Base-by-base conservation (phyloP, 108 stramenopile genomes). In the Schizochytrium sp. region DNA sequence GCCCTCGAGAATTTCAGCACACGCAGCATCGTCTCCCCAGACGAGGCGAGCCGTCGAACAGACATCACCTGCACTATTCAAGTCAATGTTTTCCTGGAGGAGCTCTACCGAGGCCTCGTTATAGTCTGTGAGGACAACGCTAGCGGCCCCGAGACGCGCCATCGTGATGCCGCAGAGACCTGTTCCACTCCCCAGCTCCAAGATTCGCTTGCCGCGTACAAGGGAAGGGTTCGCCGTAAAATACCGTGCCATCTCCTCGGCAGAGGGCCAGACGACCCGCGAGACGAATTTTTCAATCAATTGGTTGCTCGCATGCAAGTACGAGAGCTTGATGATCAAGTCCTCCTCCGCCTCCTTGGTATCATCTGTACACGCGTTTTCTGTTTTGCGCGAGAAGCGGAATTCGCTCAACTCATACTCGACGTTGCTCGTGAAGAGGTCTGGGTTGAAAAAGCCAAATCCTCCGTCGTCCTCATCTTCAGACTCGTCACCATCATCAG, bases 21-120 rank as follows among this genome's bases (percentile, higher is more conserved):
- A 47, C 51, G 48, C 14, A 0, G 19, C 48, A 3, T 83, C 51
- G 48, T 83, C 76, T 12, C 76, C 76, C 76, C 76, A 83, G 1
- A 47, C 51, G 25, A 83, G 51, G 16, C 48, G 44, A 1, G 45
- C n/a, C 18, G 48, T 53, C 14, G 76, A 83, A 23, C 76, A 83
- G 10, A 47, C 16, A 45, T 83, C 76, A 6, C 51, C 48, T 18
- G 28, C 76, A 34, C n/a, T 83, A 23, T 83, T 83, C n/a, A 53
- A 25, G 16, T 83, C 76, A 53, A 83, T 53, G 51, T 83, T 83
- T 45, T 83, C 51, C 23, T 83, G 76, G 2, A 83, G 28, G 23
- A 83, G 76, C 4, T 83, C 51, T 45, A 83, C 76, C 19, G 76
- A 83, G n/a, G 45, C 76, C 48, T 83, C 76, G 51, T 83, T 83